Base-by-base conservation (phyloP, 345 rosid species). In the Salix exigua region DNA sequence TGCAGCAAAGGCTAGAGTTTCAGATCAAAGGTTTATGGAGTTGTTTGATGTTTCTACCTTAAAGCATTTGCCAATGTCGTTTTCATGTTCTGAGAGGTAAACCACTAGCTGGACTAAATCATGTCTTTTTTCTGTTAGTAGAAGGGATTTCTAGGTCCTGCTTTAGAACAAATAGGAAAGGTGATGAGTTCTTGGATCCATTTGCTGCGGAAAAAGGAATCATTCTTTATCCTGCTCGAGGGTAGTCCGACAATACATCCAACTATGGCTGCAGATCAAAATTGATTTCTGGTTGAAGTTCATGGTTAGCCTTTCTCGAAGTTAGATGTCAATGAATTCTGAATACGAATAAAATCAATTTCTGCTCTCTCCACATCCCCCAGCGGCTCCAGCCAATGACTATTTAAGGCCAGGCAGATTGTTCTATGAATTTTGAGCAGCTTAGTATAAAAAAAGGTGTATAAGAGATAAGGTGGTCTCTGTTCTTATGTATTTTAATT, bases 1-100 rank as follows among this genome's bases (percentile, higher is more conserved):
- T 37, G 99, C 96, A 7, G 94, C 94, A 7, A 95, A 95, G 86
- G 96, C 99, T 66, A 93, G 99, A 82, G 90, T 89, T 65, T 84
- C 97, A 3, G 97, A 93, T 86, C 93, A 91, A 88, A 93, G 85
- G 90, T 95, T 95, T 79, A 90, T 91, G 96, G 99, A 93, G 86
- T 78, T 86, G 80, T 91, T 95, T 78, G 97, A 95, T 76, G 84
- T 88, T 74, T 88, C 97, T 68, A 80, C 83, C 89, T 80, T 94
- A 76, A 90, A 86, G 83, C 88, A 91, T 64, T 73, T 80, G 33
- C 93, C 97, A 30, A 73, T 89, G 87, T 81, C 94, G 67, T 91
- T 89, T 89, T 90, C 97, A 70, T 87, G 87, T 84, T 85, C 82
- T 21, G 89, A 75, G 83, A 88, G 87, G 82, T 88, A 82, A 83